These are phyloP conservation scores for Neocallimastix lanati DNA, from an alignment of 192 early-diverging fungal genomes.

Conservation along the genomic window DNA sequence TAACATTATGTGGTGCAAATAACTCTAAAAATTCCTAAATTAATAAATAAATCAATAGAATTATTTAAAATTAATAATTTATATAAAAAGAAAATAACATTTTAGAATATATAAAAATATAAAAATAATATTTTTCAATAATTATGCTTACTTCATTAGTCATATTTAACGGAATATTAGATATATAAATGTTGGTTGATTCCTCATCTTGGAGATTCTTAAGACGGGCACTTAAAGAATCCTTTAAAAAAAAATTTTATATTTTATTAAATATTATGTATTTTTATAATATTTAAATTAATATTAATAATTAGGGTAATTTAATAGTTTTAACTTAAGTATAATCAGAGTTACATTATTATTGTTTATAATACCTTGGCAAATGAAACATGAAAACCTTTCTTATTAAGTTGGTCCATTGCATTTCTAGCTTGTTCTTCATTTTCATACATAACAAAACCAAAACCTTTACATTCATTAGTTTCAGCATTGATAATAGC, in stretches of 20 bases:
- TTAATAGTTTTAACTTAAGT: too few species aligned
- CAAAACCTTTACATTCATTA: slow-evolving; percentile 71
- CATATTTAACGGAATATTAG: slow-evolving; percentile 57
- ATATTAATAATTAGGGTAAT: too few species aligned
- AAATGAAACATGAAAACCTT: slow-evolving; percentile 53
- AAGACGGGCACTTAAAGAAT: slow-evolving; percentile 51
- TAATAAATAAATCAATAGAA: background rate
- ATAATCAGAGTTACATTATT: too few species aligned
- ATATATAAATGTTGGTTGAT: slow-evolving; percentile 70
- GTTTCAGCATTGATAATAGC: slow-evolving; percentile 65
- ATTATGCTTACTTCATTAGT: slow-evolving; percentile 55
- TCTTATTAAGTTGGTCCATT: slow-evolving; percentile 41
- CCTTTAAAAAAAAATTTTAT: slow-evolving; percentile 3
- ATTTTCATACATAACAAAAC: slow-evolving; percentile 70
- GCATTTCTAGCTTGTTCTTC: slow-evolving; percentile 43
- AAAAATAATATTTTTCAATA: too few species aligned
- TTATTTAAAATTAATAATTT: background rate
- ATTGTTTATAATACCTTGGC: slow-evolving; percentile 16
- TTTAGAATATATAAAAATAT: background rate
- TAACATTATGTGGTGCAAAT: slow-evolving; percentile 40
- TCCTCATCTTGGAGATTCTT: slow-evolving; percentile 51
- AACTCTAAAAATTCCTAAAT: slow-evolving; percentile 32
- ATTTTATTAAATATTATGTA: too few species aligned
- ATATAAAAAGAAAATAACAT: background rate
- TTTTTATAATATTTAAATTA: too few species aligned